phyloP scores from a whole-genome alignment of 306 rosid genomes.

The Acacia crassicarpa region DNA sequence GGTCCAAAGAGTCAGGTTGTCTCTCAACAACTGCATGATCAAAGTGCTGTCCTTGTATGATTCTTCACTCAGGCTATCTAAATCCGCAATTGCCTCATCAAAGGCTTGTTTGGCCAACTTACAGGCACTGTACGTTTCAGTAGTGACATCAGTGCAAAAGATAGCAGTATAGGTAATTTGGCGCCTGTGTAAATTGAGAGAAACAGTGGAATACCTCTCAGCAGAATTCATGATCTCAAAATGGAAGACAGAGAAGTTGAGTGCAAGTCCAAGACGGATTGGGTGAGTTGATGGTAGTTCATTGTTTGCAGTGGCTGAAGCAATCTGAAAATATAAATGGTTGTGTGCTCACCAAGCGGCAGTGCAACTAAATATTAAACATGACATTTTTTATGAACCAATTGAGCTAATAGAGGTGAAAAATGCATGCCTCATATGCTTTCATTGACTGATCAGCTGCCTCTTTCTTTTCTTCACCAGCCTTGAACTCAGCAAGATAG shows the following conservation, averaged over 20 bases:
- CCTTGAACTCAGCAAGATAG: slow-evolving; percentile 74
- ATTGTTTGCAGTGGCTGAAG: slow-evolving; percentile 73
- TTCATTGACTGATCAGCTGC: slow-evolving; percentile 64
- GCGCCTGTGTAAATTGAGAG: slow-evolving; percentile 6
- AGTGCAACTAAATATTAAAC: neutral
- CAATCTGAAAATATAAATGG: slow-evolving; percentile 52
- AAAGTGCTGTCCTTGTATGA: slow-evolving; percentile 97
- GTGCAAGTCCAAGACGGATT: slow-evolving; percentile 96
- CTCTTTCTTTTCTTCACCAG: slow-evolving; percentile 59
- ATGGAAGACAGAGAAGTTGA: slow-evolving; percentile 93
- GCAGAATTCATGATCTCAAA: slow-evolving; percentile 95
- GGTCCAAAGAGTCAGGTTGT: slow-evolving; percentile 97
- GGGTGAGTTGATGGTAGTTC: slow-evolving; percentile 96
- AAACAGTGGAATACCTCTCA: slow-evolving; percentile 54
- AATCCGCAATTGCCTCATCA: slow-evolving; percentile 93
- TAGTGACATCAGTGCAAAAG: slow-evolving; percentile 10
- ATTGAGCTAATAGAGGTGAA: slow-evolving; percentile 3
- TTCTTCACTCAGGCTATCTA: slow-evolving; percentile 94
- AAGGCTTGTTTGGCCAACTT: slow-evolving; percentile 96
- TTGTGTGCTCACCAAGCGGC: slow-evolving; percentile 21
- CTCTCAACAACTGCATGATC: slow-evolving; percentile 97
- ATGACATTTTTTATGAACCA: slow-evolving; percentile 5
- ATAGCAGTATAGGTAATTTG: slow-evolving; percentile 9
- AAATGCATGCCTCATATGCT: slow-evolving; percentile 69
- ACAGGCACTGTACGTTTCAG: slow-evolving; percentile 74